phyloP scores from a whole-genome alignment of 139 green algal species.

The Desmodesmus armatus region DNA sequence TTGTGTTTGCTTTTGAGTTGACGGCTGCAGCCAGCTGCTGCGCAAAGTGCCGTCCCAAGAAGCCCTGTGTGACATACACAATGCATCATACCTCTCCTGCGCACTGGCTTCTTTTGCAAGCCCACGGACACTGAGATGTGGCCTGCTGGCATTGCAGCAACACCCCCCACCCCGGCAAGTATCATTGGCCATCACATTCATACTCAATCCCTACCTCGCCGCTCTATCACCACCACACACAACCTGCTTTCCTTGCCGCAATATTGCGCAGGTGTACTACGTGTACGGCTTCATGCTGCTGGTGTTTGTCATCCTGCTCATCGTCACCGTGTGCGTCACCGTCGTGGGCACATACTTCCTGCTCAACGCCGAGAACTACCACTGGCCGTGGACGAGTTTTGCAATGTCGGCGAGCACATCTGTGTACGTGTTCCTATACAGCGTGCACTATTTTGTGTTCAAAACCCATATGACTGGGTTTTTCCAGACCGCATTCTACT shows the following conservation, averaged over 20 bases:
- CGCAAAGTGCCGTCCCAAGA: no score
- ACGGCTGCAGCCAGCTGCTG: no score
- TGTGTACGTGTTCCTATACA: constrained; percentile 95
- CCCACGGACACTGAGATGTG: no score
- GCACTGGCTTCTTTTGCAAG: no score
- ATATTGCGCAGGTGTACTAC: constrained; percentile 92
- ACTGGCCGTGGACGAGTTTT: constrained; percentile 98
- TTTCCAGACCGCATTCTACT: constrained; percentile 98
- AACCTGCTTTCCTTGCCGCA: neutral
- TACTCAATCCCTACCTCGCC: neutral
- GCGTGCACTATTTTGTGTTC: constrained; percentile 90
- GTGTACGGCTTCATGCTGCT: constrained; percentile 99
- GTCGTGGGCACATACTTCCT: constrained; percentile 98
- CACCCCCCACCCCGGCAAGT: no score
- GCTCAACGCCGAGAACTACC: constrained; percentile 99
- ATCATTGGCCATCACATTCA: neutral
- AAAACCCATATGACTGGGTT: constrained; percentile 99
- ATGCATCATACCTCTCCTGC: no score
- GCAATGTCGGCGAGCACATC: constrained; percentile 82
- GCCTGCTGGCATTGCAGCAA: no score
- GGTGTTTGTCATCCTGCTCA: constrained; percentile 94
- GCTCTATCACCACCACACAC: neutral
- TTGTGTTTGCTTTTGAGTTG: no score
- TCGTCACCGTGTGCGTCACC: constrained; percentile 91
- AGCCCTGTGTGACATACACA: no score